These are phyloP conservation scores for Steccherinum ochraceum DNA, from an alignment of 768 basidiomycete genomes.

Conservation along the genomic window DNA sequence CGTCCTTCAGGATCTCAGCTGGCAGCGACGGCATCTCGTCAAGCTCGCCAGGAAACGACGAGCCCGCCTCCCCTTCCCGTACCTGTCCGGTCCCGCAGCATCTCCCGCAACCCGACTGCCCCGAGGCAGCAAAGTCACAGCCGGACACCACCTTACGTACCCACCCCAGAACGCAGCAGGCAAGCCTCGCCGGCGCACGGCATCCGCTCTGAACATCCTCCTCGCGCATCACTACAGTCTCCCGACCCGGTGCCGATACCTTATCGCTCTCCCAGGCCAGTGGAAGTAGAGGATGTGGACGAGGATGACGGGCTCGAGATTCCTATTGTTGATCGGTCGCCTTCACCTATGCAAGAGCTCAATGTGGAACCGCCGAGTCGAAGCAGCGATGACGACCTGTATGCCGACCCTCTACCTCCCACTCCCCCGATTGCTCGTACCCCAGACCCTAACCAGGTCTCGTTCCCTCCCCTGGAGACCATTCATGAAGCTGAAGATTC, in stretches of 20 bases:
- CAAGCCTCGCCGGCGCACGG: slow-evolving; percentile 19
- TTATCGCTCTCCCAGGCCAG: slow-evolving; percentile 26
- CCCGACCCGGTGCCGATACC: slow-evolving; percentile 42
- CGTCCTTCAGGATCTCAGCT: slow-evolving; percentile 8
- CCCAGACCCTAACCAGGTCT: slow-evolving; percentile 1
- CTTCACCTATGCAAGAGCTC: background rate
- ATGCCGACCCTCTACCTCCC: background rate
- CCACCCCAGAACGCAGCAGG: background rate
- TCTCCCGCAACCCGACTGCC: background rate
- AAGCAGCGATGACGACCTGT: background rate
- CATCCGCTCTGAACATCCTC: slow-evolving; percentile 7
- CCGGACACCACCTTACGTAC: background rate
- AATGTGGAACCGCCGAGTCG: background rate
- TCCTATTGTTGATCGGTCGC: slow-evolving; percentile 2
- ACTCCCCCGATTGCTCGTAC: background rate
- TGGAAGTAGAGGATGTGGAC: slow-evolving; percentile 8
- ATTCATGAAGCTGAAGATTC: slow-evolving; percentile 24
- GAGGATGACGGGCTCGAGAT: slow-evolving; percentile 8
- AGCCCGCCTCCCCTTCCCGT: background rate
- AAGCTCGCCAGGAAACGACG: background rate
- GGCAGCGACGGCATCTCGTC: background rate
- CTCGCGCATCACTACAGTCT: slow-evolving; percentile 24
- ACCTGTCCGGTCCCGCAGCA: background rate
- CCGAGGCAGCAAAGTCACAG: background rate
- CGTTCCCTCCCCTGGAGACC: slow-evolving; percentile 23